A percentile compares a stretch with the other conserved stretches of the same genome.
Evolutionary conservation across 2,329 filamentous ascomycete genomes (phyloP).

Genomic region (Sporothrix curviconia): DNA sequence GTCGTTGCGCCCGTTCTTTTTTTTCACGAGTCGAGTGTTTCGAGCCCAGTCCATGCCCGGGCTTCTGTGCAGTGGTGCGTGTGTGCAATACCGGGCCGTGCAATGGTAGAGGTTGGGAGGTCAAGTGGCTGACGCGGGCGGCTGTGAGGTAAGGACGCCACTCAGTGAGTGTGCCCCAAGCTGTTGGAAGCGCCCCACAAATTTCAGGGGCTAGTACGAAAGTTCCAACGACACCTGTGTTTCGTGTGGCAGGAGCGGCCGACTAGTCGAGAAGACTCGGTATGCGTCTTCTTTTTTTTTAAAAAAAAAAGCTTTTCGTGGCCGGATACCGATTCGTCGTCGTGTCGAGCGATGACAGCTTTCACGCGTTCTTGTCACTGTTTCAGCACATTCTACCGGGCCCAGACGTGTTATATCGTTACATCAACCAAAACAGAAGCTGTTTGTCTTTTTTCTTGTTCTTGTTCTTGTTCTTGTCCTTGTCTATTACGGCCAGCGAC

Average conservation of each 20-base stretch:
- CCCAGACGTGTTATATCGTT: too few species aligned
- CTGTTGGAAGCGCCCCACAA: neutral
- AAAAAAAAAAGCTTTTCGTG: neutral
- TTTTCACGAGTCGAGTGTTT: too few species aligned
- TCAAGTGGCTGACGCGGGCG: too few species aligned
- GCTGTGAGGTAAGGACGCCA: too few species aligned
- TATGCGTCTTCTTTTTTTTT: too few species aligned
- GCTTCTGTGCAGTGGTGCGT: neutral
- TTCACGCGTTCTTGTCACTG: neutral
- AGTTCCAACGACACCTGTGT: neutral
- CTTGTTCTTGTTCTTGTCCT: too few species aligned
- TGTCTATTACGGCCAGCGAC: too few species aligned
- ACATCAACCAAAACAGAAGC: too few species aligned
- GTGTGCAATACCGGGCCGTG: neutral
- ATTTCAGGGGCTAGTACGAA: neutral
- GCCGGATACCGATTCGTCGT: neutral
- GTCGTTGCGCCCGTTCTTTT: neutral
- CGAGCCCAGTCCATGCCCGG: too few species aligned
- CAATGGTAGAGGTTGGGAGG: neutral
- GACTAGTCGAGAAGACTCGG: neutral
- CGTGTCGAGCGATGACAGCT: neutral
- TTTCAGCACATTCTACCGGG: neutral
- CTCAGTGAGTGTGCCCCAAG: too few species aligned
- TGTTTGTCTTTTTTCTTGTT: too few species aligned
- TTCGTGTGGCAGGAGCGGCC: slow-evolving; percentile 6